These are phyloP conservation scores for Cokeromyces recurvatus DNA, from an alignment of 371 early-diverging fungal genomes.

Conservation along the genomic window DNA sequence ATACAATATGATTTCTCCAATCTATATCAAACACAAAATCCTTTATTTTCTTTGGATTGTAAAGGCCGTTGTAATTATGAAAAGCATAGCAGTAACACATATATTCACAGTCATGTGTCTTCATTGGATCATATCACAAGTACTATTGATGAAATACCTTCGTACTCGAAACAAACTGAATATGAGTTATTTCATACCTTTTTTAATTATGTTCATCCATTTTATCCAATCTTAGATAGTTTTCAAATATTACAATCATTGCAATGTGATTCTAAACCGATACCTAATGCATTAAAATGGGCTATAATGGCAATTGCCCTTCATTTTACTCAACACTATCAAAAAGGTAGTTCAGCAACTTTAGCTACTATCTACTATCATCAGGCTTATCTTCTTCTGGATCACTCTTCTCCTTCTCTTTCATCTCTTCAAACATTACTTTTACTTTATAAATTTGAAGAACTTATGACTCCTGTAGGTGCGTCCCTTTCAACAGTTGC, in stretches of 20 bases:
- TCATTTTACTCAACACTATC: background rate
- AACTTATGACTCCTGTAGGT: conserved; percentile 17
- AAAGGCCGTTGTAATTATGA: conserved; percentile 16
- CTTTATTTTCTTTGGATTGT: conserved; percentile 12
- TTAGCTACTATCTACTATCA: conserved; percentile 9
- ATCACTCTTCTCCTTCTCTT: background rate
- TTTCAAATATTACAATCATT: conserved; percentile 7
- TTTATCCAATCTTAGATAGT: conserved; percentile 48
- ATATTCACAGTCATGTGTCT: too few species aligned
- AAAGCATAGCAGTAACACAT: background rate
- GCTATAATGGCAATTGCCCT: conserved; percentile 16
- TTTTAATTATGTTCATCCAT: conserved; percentile 62
- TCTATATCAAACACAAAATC: conserved; percentile 4
- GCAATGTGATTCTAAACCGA: conserved; percentile 2
- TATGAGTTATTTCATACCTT: conserved; percentile 49
- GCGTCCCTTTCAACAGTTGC: conserved; percentile 6
- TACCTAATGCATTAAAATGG: conserved; percentile 8
- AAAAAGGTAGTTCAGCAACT: background rate
- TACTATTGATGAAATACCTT: background rate
- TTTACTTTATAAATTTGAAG: conserved; percentile 25
- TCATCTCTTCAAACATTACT: conserved; percentile 16
- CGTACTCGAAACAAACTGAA: conserved; percentile 25
- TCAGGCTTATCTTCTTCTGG: conserved; percentile 7
- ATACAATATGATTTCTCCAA: background rate
- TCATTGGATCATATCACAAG: conserved; percentile 10